A percentile compares a stretch with the other conserved stretches of the same genome.
Conservation (phyloP, 306 rosid species). For the Lagenaria siceraria region DNA sequence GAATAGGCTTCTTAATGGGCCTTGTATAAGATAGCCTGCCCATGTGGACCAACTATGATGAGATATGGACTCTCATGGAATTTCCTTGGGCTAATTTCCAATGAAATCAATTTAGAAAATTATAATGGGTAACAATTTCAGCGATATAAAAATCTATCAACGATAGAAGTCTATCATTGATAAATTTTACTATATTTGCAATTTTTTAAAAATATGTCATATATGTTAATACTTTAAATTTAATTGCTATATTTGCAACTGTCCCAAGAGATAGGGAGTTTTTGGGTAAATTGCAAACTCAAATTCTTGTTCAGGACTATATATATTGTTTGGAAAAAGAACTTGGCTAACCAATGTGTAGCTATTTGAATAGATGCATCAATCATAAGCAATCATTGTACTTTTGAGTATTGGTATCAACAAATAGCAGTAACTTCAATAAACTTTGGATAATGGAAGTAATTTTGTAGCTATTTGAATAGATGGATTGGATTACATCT, state of each 20-base stretch:
- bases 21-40: background rate
- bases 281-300: background rate
- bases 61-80: background rate
- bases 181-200: too few relatives aligned
- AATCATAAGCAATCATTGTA: background rate
- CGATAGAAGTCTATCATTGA: too few relatives aligned
- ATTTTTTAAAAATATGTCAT: too few relatives aligned
- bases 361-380: too few relatives aligned
- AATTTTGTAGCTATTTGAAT: background rate
- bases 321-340: background rate
- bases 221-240: too few relatives aligned
- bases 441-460: background rate
- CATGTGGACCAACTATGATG: background rate
- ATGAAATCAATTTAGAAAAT: too few relatives aligned
- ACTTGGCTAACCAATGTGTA: background rate
- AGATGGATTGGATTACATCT: background rate
- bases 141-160: too few relatives aligned
- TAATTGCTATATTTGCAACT: too few relatives aligned
- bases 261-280: too few relatives aligned
- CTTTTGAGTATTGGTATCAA: background rate
- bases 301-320: background rate
- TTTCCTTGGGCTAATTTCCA: background rate
- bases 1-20: background rate
- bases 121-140: too few relatives aligned
- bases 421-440: background rate